Percentiles rank a stretch among this genome's conserved stretches.
Conservation (phyloP, 345 rosid genomes). For the Citrus trifoliata region DNA sequence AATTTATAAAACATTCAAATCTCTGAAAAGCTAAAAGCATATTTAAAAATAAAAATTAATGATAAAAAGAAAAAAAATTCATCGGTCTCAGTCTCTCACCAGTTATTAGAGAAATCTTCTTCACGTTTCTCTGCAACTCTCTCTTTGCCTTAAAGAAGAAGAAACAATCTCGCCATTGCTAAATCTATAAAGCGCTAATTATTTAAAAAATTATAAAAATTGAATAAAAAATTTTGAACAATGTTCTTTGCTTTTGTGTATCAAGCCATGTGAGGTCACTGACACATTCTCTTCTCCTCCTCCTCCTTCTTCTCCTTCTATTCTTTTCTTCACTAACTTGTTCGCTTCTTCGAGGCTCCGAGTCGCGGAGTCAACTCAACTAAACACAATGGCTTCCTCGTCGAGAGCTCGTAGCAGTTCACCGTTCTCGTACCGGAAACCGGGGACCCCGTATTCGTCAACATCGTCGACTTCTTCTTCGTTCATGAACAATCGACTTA, state of each 20-base stretch:
- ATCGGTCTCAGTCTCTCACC: conserved; percentile 22
- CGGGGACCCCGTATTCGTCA: conserved; percentile 76
- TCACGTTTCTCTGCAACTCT: conserved; percentile 39
- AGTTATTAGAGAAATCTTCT: conserved; percentile 5
- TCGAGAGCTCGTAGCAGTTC: conserved; percentile 88
- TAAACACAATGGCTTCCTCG: conserved; percentile 61
- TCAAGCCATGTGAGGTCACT: conserved; percentile 83
- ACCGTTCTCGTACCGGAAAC: conserved; percentile 73
- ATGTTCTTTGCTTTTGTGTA: conserved; percentile 50
- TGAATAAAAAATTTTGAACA: conserved; percentile 5
- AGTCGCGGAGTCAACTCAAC: conserved; percentile 37
- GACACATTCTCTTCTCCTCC: conserved; percentile 54
- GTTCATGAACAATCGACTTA: conserved; percentile 45
- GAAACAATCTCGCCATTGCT: conserved; percentile 41
- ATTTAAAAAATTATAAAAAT: not conserved
- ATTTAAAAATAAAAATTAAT: no score
- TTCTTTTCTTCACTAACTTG: not conserved
- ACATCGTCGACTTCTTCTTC: conserved; percentile 81
- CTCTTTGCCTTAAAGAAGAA: conserved; percentile 64
- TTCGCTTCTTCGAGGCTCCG: conserved; percentile 32
- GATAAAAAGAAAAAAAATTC: conserved; percentile 19
- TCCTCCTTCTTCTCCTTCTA: conserved; percentile 11
- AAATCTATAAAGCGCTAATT: not conserved
- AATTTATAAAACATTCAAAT: not conserved
- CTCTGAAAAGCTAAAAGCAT: not conserved